Evolutionary conservation across 2,329 filamentous ascomycete genomes (phyloP).

Genomic region (Fusarium fracticaudum): DNA sequence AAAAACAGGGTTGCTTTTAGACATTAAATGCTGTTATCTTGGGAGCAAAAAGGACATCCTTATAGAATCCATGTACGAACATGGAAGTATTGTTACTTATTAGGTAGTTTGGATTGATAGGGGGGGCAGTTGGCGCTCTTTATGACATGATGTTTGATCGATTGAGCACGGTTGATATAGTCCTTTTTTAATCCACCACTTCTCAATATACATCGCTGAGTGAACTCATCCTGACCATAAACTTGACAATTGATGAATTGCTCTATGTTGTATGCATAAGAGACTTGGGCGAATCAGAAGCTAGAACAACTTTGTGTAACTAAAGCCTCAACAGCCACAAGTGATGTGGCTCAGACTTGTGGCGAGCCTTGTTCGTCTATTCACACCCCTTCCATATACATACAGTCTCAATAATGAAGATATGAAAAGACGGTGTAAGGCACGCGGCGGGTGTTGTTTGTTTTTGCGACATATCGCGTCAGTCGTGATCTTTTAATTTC

Average conservation of each 20-base stretch:
- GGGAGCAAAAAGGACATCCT: neutral
- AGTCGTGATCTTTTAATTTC: constrained; percentile 24
- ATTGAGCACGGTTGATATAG: neutral
- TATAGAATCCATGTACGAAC: constrained; percentile 15
- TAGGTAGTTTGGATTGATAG: neutral
- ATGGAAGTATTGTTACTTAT: neutral
- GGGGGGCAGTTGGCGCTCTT: constrained; percentile 4
- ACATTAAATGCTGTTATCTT: constrained; percentile 4
- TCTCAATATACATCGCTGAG: neutral
- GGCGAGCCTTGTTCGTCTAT: neutral
- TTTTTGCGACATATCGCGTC: constrained; percentile 13
- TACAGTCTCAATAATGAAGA: neutral
- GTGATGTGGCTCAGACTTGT: neutral
- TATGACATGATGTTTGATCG: constrained; percentile 11
- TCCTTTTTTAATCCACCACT: constrained; percentile 7
- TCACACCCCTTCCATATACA: neutral
- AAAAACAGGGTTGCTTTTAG: neutral
- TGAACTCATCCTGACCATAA: neutral
- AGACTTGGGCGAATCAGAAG: neutral
- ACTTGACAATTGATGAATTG: neutral
- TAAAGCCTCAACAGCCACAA: neutral
- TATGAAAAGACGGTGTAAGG: constrained; percentile 36
- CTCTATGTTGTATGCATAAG: neutral
- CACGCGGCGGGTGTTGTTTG: constrained; percentile 7
- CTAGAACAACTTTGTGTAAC: neutral